These are phyloP conservation scores for Anacardium occidentale DNA, from an alignment of 345 rosid species.

Conservation along the genomic window DNA sequence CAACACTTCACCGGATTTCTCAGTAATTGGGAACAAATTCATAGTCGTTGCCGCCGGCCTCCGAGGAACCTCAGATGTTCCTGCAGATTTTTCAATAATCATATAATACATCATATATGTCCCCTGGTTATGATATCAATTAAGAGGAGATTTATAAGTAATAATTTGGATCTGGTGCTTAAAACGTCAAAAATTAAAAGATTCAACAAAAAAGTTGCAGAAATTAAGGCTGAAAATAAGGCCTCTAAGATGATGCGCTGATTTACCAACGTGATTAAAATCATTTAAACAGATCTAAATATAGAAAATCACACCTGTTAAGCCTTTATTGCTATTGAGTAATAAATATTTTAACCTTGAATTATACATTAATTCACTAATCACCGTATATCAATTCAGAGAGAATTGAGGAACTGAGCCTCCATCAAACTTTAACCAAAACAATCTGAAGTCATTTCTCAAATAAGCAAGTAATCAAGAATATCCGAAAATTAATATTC, in stretches of 20 bases:
- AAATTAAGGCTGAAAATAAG: too few relatives aligned
- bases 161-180: slow-evolving; percentile 22
- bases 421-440: background rate
- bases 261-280: background rate
- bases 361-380: background rate
- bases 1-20: slow-evolving; percentile 18
- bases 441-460: too few relatives aligned
- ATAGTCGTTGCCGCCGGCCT: slow-evolving; percentile 41
- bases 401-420: background rate
- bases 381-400: background rate
- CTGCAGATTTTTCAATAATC: slow-evolving; percentile 31
- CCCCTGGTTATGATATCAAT: background rate
- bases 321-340: background rate
- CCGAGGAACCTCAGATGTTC: slow-evolving; percentile 24
- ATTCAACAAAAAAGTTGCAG: too few relatives aligned
- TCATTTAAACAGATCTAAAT: slow-evolving; percentile 10
- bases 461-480: background rate
- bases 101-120: slow-evolving; percentile 19
- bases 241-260: background rate
- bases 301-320: background rate
- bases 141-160: too few relatives aligned
- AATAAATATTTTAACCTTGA: background rate
- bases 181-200: background rate
- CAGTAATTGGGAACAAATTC: slow-evolving; percentile 57
- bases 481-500: background rate